These are phyloP conservation scores for Suillus discolor DNA, from an alignment of 768 basidiomycete genomes.

Conservation along the genomic window DNA sequence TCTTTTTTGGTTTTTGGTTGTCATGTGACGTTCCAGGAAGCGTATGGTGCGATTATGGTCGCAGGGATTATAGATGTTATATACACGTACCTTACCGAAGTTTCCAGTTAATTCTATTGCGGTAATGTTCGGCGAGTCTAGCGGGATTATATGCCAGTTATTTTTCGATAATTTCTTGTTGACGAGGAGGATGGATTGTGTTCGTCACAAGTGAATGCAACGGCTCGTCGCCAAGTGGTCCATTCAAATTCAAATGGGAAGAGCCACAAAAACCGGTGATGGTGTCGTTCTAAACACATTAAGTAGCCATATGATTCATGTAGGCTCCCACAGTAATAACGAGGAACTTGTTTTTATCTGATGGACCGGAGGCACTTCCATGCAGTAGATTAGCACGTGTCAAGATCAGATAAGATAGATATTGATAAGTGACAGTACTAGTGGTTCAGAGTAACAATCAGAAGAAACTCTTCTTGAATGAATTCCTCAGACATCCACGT, in stretches of 20 bases:
- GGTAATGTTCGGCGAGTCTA: too few species aligned
- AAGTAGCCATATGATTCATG: background rate
- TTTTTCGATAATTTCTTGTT: too few species aligned
- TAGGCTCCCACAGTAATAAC: background rate
- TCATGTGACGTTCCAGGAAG: too few species aligned
- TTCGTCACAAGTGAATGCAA: background rate
- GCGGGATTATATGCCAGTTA: too few species aligned
- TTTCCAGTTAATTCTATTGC: too few species aligned
- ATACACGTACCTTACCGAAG: too few species aligned
- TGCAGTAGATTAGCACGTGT: background rate
- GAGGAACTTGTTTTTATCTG: background rate
- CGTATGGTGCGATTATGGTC: too few species aligned
- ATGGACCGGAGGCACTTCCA: background rate
- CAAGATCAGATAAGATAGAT: background rate
- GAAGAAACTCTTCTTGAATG: background rate
- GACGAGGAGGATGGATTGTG: too few species aligned
- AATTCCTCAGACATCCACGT: conserved; percentile 21
- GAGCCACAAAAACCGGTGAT: background rate
- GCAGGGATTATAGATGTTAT: too few species aligned
- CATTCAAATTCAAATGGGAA: background rate
- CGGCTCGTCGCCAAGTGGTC: background rate
- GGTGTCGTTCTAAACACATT: background rate
- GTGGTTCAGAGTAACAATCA: too few species aligned
- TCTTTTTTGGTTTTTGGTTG: too few species aligned
- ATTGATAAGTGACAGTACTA: background rate